Conservation (phyloP, 768 basidiomycete species). For the Boletellus ananas region DNA sequence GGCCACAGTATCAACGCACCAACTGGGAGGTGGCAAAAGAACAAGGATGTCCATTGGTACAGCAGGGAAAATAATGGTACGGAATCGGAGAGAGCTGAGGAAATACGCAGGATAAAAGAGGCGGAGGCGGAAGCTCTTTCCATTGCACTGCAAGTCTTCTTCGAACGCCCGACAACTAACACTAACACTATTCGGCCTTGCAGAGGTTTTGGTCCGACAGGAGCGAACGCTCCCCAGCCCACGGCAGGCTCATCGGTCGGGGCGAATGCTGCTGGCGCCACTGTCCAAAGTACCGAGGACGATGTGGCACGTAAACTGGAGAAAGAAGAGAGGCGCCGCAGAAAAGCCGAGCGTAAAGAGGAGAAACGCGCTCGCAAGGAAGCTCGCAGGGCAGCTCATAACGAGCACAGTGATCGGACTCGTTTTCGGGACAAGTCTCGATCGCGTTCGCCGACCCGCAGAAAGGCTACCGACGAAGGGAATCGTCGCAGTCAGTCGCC, state of each 20-base stretch:
- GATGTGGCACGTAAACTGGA: conserved; percentile 32
- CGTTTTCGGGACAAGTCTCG: conserved; percentile 30
- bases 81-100: conserved; percentile 56
- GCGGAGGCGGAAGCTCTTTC: conserved; percentile 86
- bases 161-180: background rate
- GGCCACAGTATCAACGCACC: conserved; percentile 95
- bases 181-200: conserved; percentile 12
- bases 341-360: conserved; percentile 56
- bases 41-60: conserved; percentile 97
- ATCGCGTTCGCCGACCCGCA: conserved; percentile 34
- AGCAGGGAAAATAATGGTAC: conserved; percentile 50
- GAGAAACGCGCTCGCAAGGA: conserved; percentile 58
- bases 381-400: conserved; percentile 37
- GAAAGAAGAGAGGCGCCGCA: conserved; percentile 49
- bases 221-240: conserved; percentile 31
- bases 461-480: conserved; percentile 14
- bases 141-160: conserved; percentile 62
- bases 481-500: conserved; percentile 33
- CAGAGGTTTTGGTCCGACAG: conserved; percentile 70
- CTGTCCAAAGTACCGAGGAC: conserved; percentile 22
- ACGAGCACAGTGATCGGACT: conserved; percentile 25
- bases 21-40: conserved; percentile 95
- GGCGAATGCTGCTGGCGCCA: conserved; percentile 11
- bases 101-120: conserved; percentile 80
- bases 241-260: conserved; percentile 17